A percentile compares a stretch with the other conserved stretches of the same genome.
These are phyloP conservation scores for Blastobotrys robertii DNA, from an alignment of 805 yeast genomes.

Conservation along the genomic window DNA sequence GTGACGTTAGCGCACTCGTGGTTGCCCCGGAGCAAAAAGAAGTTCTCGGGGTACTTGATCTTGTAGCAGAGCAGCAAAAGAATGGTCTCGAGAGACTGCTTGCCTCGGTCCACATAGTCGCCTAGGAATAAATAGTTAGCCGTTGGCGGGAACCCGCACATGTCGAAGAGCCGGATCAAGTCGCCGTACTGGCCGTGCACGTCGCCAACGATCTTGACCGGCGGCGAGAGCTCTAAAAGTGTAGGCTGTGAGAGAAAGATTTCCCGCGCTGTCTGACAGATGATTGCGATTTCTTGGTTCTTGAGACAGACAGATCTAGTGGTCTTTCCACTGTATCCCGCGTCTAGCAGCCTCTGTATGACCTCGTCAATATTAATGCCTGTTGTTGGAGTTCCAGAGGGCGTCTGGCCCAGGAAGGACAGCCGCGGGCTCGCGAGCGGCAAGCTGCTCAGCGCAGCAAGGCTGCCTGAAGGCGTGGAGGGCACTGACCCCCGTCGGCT, in stretches of 20 bases:
- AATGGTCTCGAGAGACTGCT: slow-evolving; percentile 90
- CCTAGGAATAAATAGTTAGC: slow-evolving; percentile 89
- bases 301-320: slow-evolving; percentile 84
- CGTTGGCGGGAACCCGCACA: slow-evolving; percentile 95
- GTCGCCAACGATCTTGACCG: slow-evolving; percentile 84
- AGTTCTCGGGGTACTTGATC: slow-evolving; percentile 93
- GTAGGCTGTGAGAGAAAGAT: slow-evolving; percentile 87
- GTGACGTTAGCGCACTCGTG: slow-evolving; percentile 98
- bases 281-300: slow-evolving; percentile 76
- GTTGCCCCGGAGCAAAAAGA: slow-evolving; percentile 85
- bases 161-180: slow-evolving; percentile 78
- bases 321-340: slow-evolving; percentile 91
- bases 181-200: slow-evolving; percentile 97
- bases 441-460: slow-evolving; percentile 5
- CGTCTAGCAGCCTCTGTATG: slow-evolving; percentile 85
- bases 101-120: slow-evolving; percentile 96
- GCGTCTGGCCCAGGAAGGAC: not conserved
- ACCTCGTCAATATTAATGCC: slow-evolving; percentile 66
- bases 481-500: not conserved
- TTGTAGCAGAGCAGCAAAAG: slow-evolving; percentile 81
- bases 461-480: not conserved
- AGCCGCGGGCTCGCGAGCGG: not conserved
- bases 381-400: slow-evolving; percentile 25
- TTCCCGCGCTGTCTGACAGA: slow-evolving; percentile 83
- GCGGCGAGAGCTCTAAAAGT: slow-evolving; percentile 73